Evolutionary conservation across 352 stramenopile species (phyloP), one percentile per base, ranked within the genome.

Genomic region (Phytophthora citricola): DNA sequence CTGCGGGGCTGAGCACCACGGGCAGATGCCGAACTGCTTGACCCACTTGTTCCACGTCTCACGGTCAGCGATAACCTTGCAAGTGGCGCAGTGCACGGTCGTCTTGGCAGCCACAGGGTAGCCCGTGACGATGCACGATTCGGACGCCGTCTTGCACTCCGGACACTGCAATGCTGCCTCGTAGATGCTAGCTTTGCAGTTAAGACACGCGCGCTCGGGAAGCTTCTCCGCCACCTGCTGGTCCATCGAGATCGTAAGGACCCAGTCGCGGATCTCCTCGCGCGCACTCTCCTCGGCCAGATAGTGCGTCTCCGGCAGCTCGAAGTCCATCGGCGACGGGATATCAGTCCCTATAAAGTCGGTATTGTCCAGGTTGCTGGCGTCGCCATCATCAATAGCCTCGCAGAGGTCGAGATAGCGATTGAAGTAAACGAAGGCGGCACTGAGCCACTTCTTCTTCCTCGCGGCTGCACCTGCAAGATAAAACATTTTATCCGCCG

Each of bases 361-460:
- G 2, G 87, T 89, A 58, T 98, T 98, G 76, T 98, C 95, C 24
- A 98, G 58, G 17, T 87, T 83, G 47, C 71, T 85, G 20, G 87
- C 69, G 29, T 95, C 75, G 32, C 84, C 87, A 46, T 98, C 91
- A 9, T 98, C 95, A 40, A 98, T 98, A 10, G 95, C 94, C 74
- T 98, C 95, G 38, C 87, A 95, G 36, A 98, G 66, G 63, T 98
- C 95, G 9, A 98, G 66, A 75, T 98, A 98, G 12, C 93, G 85
- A 64, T 98, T 98, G 69, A 98, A 94, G 47, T 98, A 94, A 52
- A 98, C 91, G 56, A 98, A 98, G 6, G 93, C 95, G 4, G 97
- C 78, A 48, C 90, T 98, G 27, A 95, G 74, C 78, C 94, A 94
- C 50, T 97, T 95, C 48, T 93, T 87, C 64, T 97, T 83, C 7